phyloP scores from a whole-genome alignment of 306 rosid species.

The Pueraria montana region DNA sequence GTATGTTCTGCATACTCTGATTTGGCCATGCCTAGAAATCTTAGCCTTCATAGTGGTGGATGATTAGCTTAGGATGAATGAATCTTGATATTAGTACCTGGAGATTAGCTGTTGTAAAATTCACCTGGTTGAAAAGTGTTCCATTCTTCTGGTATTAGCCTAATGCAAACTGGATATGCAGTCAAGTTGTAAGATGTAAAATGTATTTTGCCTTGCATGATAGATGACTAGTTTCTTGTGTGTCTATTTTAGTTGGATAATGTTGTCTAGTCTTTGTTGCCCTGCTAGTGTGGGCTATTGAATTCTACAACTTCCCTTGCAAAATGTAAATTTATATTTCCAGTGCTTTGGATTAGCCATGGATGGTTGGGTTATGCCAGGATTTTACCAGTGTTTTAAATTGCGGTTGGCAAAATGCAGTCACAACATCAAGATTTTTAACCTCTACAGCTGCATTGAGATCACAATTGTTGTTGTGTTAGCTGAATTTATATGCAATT shows the following conservation, averaged over 20 bases:
- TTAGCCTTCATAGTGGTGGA: slow-evolving; percentile 35
- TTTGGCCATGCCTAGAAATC: slow-evolving; percentile 28
- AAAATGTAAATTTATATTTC: not conserved
- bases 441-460: not conserved
- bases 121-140: slow-evolving; percentile 4
- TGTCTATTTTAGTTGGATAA: slow-evolving; percentile 5
- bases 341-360: slow-evolving; percentile 1
- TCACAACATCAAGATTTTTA: not conserved
- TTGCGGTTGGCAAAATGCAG: not conserved
- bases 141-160: slow-evolving; percentile 2
- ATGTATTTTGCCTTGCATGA: not conserved
- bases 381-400: not conserved
- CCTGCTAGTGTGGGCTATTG: not conserved
- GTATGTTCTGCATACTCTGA: slow-evolving; percentile 49
- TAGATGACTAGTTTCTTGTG: not conserved
- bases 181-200: slow-evolving; percentile 20
- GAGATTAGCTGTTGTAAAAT: slow-evolving; percentile 40
- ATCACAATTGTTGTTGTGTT: not conserved
- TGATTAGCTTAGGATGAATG: slow-evolving; percentile 32
- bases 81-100: slow-evolving; percentile 14
- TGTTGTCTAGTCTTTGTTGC: not conserved
- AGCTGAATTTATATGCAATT: not conserved
- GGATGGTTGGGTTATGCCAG: not conserved
- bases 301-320: not conserved
- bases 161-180: not conserved